A percentile compares a stretch with the other conserved stretches of the same genome.
phyloP scores from a whole-genome alignment of 345 rosid species.

The Kernera saxatilis region DNA sequence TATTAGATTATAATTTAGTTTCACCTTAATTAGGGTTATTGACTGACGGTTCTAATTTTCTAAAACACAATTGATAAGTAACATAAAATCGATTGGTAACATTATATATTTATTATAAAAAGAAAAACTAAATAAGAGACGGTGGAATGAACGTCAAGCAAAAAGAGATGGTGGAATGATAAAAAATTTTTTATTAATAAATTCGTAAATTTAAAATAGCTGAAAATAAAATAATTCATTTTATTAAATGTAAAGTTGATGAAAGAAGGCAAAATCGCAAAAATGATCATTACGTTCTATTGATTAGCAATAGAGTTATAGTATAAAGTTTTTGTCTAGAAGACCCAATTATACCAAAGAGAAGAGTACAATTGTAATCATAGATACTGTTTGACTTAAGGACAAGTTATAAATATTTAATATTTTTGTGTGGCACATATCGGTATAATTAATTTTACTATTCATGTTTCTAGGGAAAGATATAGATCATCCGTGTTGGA shows the following conservation, averaged over 20 bases:
- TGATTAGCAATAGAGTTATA: not conserved
- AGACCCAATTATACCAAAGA: not conserved
- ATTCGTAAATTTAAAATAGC: not conserved
- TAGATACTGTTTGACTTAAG: conserved; percentile 2
- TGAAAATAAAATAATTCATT: not conserved
- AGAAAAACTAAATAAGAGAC: not conserved
- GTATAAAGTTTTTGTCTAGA: not conserved
- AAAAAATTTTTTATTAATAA: not conserved
- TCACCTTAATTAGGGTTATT: too few relatives aligned
- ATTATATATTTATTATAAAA: not conserved
- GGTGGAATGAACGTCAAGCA: not conserved
- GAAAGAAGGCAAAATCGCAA: not conserved
- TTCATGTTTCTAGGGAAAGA: not conserved
- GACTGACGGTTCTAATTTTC: too few relatives aligned
- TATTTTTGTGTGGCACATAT: not conserved
- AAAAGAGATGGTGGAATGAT: too few relatives aligned
- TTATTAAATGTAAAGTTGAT: not conserved
- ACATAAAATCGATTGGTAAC: not conserved
- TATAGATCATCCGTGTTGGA: not conserved
- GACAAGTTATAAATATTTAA: not conserved
- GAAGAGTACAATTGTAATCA: not conserved
- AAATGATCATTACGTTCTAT: not conserved
- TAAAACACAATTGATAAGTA: too few relatives aligned
- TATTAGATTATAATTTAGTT: too few relatives aligned
- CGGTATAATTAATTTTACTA: not conserved